phyloP scores from a whole-genome alignment of 2,329 filamentous ascomycete genomes.

The Penicillium decumbens region DNA sequence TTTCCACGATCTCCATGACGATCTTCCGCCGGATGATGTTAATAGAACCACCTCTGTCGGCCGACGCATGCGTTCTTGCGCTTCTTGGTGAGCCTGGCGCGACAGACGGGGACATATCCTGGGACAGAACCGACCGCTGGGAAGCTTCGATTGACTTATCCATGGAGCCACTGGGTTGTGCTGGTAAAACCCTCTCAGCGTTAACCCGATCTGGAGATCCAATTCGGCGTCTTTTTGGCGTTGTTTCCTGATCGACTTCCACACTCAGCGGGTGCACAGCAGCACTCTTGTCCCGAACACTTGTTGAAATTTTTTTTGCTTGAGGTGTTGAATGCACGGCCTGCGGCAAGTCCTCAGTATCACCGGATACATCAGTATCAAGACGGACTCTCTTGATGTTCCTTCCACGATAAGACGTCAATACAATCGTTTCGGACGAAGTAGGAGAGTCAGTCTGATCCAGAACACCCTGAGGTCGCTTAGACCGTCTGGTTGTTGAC shows the following conservation, averaged over 20 bases:
- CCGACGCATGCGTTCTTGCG: conserved; percentile 9
- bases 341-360: not conserved
- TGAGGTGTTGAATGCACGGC: not conserved
- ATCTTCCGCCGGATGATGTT: conserved; percentile 47
- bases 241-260: conserved; percentile 1
- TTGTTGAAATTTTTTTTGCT: not conserved
- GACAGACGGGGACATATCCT: not conserved
- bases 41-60: conserved; percentile 42
- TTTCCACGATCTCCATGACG: conserved; percentile 52
- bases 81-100: not conserved
- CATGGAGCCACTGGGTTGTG: not conserved
- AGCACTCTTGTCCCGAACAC: conserved; percentile 2
- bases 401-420: not conserved
- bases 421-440: not conserved
- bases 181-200: not conserved
- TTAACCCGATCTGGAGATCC: conserved; percentile 2
- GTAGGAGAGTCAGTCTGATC: not conserved
- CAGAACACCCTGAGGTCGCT: conserved; percentile 1
- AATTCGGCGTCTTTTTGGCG: conserved; percentile 16
- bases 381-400: not conserved
- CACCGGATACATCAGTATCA: not conserved
- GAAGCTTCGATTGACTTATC: not conserved
- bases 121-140: not conserved
- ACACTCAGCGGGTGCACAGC: conserved; percentile 5
- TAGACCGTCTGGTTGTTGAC: not conserved